Conservation (phyloP, 208 protist genomes). For the Trypanosoma cruzi region DNA sequence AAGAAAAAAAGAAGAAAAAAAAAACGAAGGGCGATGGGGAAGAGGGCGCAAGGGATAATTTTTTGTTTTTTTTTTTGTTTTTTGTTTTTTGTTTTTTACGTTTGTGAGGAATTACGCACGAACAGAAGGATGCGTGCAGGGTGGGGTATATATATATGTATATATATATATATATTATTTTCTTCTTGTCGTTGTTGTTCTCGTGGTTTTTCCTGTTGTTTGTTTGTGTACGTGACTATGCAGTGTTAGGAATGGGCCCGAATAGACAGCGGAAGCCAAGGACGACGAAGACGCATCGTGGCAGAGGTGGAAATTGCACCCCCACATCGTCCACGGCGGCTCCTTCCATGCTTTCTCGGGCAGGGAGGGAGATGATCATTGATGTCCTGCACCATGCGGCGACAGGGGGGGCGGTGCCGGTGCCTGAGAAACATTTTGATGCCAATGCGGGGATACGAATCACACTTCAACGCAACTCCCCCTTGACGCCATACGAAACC, state of each 20-base stretch:
- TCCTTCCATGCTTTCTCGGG: constrained; percentile 75
- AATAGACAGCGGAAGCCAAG: constrained; percentile 84
- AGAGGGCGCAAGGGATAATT: not conserved
- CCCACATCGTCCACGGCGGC: constrained; percentile 27
- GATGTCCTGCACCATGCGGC: constrained; percentile 91
- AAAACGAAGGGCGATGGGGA: too few species aligned
- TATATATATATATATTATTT: not conserved
- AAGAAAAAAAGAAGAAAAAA: not conserved
- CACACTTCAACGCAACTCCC: constrained; percentile 79
- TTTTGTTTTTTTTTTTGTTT: not conserved
- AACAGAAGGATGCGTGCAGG: too few species aligned
- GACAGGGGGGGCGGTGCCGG: constrained; percentile 72
- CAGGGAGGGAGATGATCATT: constrained; percentile 80
- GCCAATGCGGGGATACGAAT: constrained; percentile 50
- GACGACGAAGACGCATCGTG: constrained; percentile 30
- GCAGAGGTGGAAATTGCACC: constrained; percentile 33
- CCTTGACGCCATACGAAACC: constrained; percentile 69
- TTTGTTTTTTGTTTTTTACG: not conserved
- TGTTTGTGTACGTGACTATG: not conserved
- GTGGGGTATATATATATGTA: not conserved
- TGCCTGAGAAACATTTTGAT: constrained; percentile 90
- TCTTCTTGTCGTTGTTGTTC: not conserved
- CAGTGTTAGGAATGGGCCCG: constrained; percentile 50
- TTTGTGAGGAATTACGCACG: not conserved
- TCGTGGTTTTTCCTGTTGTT: not conserved